Conservation (phyloP, 805 yeast genomes). For the Tetrapisispora fleetii region DNA sequence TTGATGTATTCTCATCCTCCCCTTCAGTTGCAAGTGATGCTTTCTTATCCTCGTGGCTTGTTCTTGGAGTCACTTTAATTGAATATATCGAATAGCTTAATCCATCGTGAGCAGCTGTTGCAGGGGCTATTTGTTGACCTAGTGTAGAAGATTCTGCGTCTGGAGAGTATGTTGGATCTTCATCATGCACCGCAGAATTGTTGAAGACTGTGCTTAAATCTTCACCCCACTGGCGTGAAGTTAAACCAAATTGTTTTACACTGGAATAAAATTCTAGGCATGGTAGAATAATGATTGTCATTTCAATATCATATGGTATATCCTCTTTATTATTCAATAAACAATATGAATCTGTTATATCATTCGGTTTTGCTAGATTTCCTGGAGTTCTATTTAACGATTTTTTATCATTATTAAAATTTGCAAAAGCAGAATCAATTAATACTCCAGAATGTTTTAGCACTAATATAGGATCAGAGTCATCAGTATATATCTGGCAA, state of each 20-base stretch:
- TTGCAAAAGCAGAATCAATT: constrained; percentile 12
- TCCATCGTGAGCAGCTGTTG: constrained; percentile 56
- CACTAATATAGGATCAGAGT: constrained; percentile 71
- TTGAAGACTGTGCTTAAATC: background rate
- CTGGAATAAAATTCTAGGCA: constrained; percentile 56
- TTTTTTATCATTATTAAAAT: constrained; percentile 10
- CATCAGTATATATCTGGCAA: constrained; percentile 86
- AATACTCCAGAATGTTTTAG: constrained; percentile 57
- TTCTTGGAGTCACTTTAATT: constrained; percentile 23
- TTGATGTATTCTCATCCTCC: background rate
- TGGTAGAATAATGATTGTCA: constrained; percentile 49
- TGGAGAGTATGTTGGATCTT: background rate
- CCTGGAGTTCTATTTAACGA: constrained; percentile 33
- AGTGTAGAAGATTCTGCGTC: background rate
- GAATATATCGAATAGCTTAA: constrained; percentile 53
- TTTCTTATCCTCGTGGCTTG: background rate
- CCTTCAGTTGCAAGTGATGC: too few species aligned
- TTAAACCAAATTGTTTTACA: constrained; percentile 53
- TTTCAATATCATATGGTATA: constrained; percentile 25
- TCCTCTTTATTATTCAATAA: constrained; percentile 4
- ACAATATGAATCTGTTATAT: constrained; percentile 15
- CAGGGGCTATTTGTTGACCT: background rate
- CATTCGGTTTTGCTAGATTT: constrained; percentile 26
- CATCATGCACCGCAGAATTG: background rate
- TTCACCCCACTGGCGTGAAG: constrained; percentile 61